Percentiles rank a stretch among this genome's conserved stretches.
Conservation (phyloP, 73 alveolate species). For the Tetrahymena malaccensis region DNA sequence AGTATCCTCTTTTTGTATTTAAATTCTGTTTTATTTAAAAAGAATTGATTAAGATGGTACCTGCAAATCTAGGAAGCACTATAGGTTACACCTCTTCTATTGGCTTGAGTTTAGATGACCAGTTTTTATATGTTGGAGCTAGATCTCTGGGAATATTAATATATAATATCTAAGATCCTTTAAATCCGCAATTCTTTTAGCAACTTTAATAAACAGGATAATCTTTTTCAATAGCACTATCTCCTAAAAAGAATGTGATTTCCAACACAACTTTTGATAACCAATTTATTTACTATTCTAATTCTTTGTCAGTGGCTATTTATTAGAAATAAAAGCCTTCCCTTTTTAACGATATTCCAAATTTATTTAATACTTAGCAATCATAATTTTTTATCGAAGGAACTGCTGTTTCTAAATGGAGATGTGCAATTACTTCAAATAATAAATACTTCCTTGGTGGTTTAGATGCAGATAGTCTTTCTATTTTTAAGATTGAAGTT, state of each 20-base stretch:
- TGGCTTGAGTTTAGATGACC: neutral
- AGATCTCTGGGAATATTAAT: neutral
- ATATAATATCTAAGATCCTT: neutral
- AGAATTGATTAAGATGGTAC: neutral
- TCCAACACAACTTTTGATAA: neutral
- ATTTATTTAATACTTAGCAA: neutral
- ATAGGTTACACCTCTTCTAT: neutral
- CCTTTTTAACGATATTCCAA: neutral
- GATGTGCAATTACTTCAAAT: neutral
- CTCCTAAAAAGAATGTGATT: neutral
- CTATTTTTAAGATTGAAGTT: neutral
- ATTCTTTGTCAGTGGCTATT: neutral
- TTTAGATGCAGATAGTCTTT: neutral
- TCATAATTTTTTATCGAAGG: neutral
- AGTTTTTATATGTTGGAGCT: neutral
- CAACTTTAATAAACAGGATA: neutral
- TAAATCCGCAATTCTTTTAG: neutral
- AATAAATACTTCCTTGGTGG: neutral
- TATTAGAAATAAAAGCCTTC: neutral
- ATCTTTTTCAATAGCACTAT: neutral
- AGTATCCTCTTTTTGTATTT: too few species aligned
- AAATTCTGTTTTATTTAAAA: too few species aligned
- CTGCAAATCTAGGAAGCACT: neutral
- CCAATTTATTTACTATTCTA: neutral
- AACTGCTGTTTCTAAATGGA: neutral